Conservation (phyloP, 768 basidiomycete species). For the Calocybe indica region DNA sequence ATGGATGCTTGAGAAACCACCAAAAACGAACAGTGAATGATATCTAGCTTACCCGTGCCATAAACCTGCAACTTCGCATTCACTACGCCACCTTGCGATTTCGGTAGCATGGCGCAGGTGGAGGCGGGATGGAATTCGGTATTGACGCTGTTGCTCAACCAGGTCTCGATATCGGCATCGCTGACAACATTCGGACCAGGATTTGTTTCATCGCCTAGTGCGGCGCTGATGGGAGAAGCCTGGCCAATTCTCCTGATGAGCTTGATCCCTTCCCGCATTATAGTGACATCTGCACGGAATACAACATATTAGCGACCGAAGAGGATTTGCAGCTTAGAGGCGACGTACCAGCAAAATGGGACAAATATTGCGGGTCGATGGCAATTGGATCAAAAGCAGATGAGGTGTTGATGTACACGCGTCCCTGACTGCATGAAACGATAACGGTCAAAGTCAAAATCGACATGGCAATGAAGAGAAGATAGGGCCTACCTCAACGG, state of each 20-base stretch:
- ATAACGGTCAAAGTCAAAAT: neutral
- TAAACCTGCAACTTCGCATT: slow-evolving; percentile 27
- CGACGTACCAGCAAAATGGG: slow-evolving; percentile 3
- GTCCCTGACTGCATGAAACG: neutral
- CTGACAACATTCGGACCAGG: neutral
- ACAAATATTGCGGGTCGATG: slow-evolving; percentile 5
- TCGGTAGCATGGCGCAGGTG: slow-evolving; percentile 24
- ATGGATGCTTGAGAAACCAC: neutral
- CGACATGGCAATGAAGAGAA: neutral
- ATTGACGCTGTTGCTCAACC: neutral
- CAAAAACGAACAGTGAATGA: neutral
- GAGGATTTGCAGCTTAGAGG: neutral
- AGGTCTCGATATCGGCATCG: slow-evolving; percentile 9
- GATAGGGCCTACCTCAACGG: neutral
- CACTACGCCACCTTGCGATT: slow-evolving; percentile 24
- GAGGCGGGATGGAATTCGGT: slow-evolving; percentile 7
- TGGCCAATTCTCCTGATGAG: slow-evolving; percentile 6
- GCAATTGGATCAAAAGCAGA: slow-evolving; percentile 4
- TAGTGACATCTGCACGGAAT: neutral
- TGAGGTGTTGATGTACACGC: slow-evolving; percentile 1
- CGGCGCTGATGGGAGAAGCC: neutral
- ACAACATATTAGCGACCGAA: neutral
- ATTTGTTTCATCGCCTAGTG: neutral
- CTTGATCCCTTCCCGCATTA: slow-evolving; percentile 1
- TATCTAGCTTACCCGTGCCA: slow-evolving; percentile 13